Evolutionary conservation across 78 protist genomes (phyloP), one percentile per base, ranked within the genome.

Genomic region (Dictyostelium capitatum): DNA sequence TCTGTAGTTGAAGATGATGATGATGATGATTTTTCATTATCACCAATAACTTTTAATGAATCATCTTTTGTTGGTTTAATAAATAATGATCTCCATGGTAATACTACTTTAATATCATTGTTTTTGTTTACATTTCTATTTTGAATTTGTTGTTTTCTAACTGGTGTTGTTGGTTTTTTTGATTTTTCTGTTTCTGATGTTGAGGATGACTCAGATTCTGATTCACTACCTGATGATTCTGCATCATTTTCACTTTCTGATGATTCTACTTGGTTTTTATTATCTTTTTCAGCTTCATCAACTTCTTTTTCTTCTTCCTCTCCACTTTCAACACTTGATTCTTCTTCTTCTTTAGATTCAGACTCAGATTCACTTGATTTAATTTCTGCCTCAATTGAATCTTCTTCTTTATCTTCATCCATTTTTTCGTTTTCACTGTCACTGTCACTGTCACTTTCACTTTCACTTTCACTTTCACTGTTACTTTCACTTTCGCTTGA

Each of bases 31-130:
- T 15, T 23, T 1, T 23, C 28, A 19, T 59, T 17, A 10, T 37
- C 43, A 37, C 43, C 43, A 37, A 37, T 37, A 37, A 37, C 43
- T 37, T 37, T 37, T 37, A 37, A 37, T 37, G 1, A 2, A 2
- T 37, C 43, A 37, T 37, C 43, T 37, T 37, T 37, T 37, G 43
- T n/a, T 81, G 54, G 74, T 81, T 74, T 74, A 15, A 20, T 65
- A 50, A 87, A 87, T 23, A 87, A 50, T 57, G 93, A 87, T 87
- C 79, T 87, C 93, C 93, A 87, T 30, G 93, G 51, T 77, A 37
- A 30, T 12, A 43, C 46, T 12, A 87, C 93, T 77, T 80, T 77
- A n/a, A 77, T 77, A 51, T 23, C 65, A 41, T 28, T 53, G 14
- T 73, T 73, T 67, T 67, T 67, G 28, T 25, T 67, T 28, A 17